Evolutionary conservation across 176 grass and related monocot species (phyloP), one percentile per base, ranked within the genome.

Genomic region (Musa itinerans): DNA sequence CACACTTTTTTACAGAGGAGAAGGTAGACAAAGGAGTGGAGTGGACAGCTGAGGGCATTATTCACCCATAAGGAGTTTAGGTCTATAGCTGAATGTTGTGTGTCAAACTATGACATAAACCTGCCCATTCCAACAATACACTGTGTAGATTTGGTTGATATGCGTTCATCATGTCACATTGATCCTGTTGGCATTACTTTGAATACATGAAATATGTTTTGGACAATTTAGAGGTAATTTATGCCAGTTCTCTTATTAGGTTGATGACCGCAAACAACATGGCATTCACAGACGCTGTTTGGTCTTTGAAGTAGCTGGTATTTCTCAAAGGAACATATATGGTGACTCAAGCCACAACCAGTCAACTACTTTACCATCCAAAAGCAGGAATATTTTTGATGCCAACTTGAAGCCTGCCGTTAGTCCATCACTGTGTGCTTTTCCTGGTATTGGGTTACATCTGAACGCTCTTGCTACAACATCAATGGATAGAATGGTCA

Each of bases 371-470:
- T 63, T 79, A 53, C 34, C 80, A 52, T 87, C 82, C 55, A 89
- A 87, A 77, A 80, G 86, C 34, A 89, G 87, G 89, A 83, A 64
- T 29, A 76, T 80, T 78, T 79, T 68, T 57, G 72, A 84, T 27
- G 81, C 27, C 64, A 64, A 75, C 20, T 23, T 52, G 81, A 89
- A 89, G 78, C 75, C 76, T 93, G 67, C 69, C 57, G 84, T 83
- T 78, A 84, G 78, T 73, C 78, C 84, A 58, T 81, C 79, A 2
- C 80, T 78, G 68, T 76, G 71, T 72, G 63, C 81, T 12, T 79
- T 94, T 57, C 90, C 88, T 77, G 88, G 95, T 73, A 99, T 99
- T 0, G 95, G 95, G 23, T 83, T 99, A 71, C 95, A 99, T 87
- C 82, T 94, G 53, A 99, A 99, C 81, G 81, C 90, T 48, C 88